Base-by-base conservation (phyloP, 345 rosid species). In the Brassica carinata region DNA sequence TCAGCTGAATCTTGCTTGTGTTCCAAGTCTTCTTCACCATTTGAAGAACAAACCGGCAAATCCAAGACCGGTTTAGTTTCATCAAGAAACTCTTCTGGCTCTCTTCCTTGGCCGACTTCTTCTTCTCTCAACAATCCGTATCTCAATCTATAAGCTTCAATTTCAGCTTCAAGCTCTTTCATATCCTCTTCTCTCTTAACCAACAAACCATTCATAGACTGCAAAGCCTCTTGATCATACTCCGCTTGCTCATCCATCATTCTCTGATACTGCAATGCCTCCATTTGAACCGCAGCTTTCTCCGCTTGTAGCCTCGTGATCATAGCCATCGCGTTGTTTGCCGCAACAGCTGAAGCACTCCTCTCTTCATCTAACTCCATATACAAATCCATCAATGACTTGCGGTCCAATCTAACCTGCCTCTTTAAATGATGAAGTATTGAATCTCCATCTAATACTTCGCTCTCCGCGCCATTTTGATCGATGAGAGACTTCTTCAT, bases 181-280 rank as follows among this genome's bases (percentile, higher is more conserved):
- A 91, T 73, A 62, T 88, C 91, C 43, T 87, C 93, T 62, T 94
- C 95, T 74, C 89, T 87, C 73, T 91, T 91, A 18, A 70, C 73
- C 19, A 92, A 85, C 79, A 90, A 72, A 73, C 85, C 85, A 31
- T 76, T 87, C 58, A 87, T 84, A 74, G 88, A 88, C 82, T 90
- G 97, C 73, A 96, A 80, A n/a, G 94, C 93, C 85, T 96, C 99
- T 77, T 94, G 87, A 69, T 94, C 98, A 59, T 92, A 96, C 72
- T 92, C 94, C 13, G 97, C 97, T 84, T 94, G 94, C 80, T 96
- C 98, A 74, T 96, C 98, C 97, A 96, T 91, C 98, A 96, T 91
- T 84, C 99, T 92, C 85, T 92, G 97, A 73, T 96, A 96, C 85
- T 96, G 99, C 72, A 94, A 83, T n/a, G 99, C 98, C 78, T 96